Conservation (phyloP, 306 rosid genomes). For the Trifolium repens region DNA sequence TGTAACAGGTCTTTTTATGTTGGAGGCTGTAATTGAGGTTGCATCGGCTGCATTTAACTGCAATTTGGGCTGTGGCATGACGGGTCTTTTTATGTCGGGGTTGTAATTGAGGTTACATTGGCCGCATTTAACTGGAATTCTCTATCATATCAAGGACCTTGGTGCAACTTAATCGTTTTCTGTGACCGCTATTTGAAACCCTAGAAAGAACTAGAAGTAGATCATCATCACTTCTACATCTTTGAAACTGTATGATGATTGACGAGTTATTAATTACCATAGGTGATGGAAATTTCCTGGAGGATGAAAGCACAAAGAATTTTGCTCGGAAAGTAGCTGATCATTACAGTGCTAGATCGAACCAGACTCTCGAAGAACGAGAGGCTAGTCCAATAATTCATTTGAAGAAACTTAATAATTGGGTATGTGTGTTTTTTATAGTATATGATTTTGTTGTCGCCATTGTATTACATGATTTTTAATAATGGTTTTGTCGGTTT, state of each 20-base stretch:
- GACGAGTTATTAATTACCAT: neutral
- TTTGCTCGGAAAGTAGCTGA: conserved; percentile 92
- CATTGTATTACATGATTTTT: conserved; percentile 1
- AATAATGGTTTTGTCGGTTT: conserved; percentile 13
- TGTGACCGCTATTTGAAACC: neutral
- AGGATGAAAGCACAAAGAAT: conserved; percentile 85
- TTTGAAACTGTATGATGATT: conserved; percentile 13
- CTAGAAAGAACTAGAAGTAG: neutral
- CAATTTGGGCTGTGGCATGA: neutral
- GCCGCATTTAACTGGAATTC: neutral
- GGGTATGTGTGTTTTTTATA: conserved; percentile 55
- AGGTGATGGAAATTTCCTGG: conserved; percentile 78
- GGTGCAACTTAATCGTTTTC: neutral
- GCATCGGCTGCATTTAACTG: neutral
- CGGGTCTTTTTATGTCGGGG: neutral
- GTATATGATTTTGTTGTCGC: neutral
- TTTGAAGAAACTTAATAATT: conserved; percentile 90
- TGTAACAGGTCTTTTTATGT: no score
- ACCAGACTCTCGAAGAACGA: conserved; percentile 90
- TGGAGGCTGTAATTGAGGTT: no score
- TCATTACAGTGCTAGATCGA: conserved; percentile 74
- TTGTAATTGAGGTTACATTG: neutral
- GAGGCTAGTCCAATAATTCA: conserved; percentile 92
- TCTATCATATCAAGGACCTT: neutral
- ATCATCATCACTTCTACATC: neutral